Percentiles rank a stretch among this genome's conserved stretches.
These are phyloP conservation scores for Mycena rosella DNA, from an alignment of 768 basidiomycete species.

Conservation along the genomic window DNA sequence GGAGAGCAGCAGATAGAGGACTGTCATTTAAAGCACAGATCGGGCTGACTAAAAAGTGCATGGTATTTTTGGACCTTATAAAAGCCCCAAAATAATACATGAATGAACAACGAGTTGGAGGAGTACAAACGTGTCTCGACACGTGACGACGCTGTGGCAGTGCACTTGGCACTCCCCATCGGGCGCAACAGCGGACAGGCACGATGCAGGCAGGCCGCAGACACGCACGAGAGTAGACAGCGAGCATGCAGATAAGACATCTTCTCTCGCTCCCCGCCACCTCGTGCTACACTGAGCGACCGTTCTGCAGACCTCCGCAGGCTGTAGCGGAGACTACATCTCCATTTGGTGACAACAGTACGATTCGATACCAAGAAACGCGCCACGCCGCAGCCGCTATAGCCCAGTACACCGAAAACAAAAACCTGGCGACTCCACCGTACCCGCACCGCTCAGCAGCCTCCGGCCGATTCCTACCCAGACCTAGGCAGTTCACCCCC, in stretches of 20 bases:
- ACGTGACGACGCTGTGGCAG: too few relatives aligned
- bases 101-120: too few relatives aligned
- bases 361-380: background rate
- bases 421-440: slow-evolving; percentile 5
- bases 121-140: too few relatives aligned
- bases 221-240: background rate
- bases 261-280: background rate
- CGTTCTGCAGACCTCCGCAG: background rate
- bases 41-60: too few relatives aligned
- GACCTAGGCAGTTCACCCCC: background rate
- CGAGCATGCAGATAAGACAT: background rate
- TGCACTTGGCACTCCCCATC: too few relatives aligned
- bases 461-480: slow-evolving; percentile 1
- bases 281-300: background rate
- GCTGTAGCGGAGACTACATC: background rate
- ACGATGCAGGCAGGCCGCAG: background rate
- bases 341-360: slow-evolving; percentile 3
- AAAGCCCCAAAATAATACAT: too few relatives aligned
- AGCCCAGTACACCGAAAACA: background rate
- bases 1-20: too few relatives aligned
- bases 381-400: background rate
- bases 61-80: too few relatives aligned
- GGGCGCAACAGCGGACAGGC: too few relatives aligned
- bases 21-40: too few relatives aligned
- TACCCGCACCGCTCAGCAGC: background rate